These are phyloP conservation scores for Xylariales sp. DNA, from an alignment of 2,329 filamentous ascomycete species.

Conservation along the genomic window DNA sequence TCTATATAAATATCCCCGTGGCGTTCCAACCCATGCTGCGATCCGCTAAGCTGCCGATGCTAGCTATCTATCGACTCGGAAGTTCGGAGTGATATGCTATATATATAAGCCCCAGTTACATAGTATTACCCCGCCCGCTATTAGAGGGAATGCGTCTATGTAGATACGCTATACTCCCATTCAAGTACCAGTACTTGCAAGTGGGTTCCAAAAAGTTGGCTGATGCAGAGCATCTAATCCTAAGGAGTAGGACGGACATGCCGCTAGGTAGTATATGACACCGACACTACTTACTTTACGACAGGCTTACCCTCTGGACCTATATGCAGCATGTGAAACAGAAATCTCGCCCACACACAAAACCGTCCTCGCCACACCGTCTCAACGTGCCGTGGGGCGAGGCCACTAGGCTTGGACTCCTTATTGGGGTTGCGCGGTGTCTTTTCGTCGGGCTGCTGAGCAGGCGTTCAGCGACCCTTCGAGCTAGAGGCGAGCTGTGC, in stretches of 20 bases:
- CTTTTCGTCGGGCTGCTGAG: slow-evolving; percentile 40
- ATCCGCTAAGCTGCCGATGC: neutral
- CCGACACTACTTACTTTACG: neutral
- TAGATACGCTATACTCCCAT: neutral
- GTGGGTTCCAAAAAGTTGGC: neutral
- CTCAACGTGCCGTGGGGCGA: slow-evolving; percentile 30
- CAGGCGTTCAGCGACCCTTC: slow-evolving; percentile 39
- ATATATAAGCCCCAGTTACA: neutral
- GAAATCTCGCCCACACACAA: slow-evolving; percentile 67
- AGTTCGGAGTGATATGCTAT: neutral
- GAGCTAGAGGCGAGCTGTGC: slow-evolving; percentile 48
- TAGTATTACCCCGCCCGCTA: neutral
- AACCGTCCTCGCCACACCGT: slow-evolving; percentile 66
- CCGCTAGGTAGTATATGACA: neutral
- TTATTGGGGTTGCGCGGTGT: slow-evolving; percentile 39
- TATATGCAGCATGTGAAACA: slow-evolving; percentile 66
- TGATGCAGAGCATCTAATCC: neutral
- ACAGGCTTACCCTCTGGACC: slow-evolving; percentile 26
- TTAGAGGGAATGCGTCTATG: no score
- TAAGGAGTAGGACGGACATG: neutral
- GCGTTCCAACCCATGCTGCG: no score
- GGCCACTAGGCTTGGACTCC: slow-evolving; percentile 34
- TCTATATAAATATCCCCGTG: no score
- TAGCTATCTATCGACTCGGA: neutral
- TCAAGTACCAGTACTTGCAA: neutral